phyloP scores from a whole-genome alignment of 768 basidiomycete species.

The Lactifluus subvellereus region DNA sequence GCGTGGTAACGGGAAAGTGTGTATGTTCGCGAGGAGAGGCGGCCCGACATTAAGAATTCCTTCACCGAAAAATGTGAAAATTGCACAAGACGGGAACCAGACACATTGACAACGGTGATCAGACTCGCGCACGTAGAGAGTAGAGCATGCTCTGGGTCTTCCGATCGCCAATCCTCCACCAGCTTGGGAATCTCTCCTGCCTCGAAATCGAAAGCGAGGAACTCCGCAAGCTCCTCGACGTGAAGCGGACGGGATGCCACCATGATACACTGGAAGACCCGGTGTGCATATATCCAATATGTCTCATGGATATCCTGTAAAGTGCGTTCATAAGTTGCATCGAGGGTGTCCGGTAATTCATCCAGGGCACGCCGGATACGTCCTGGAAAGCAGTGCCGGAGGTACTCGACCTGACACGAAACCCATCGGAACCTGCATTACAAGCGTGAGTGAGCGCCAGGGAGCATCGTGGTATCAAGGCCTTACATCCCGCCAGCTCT shows the following conservation, averaged over 20 bases:
- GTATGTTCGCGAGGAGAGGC: not conserved
- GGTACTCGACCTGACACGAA: not conserved
- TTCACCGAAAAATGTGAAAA: not conserved
- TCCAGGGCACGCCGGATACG: not conserved
- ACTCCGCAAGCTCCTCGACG: not conserved
- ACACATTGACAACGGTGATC: not conserved
- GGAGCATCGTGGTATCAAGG: too few relatives aligned
- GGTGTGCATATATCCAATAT: not conserved
- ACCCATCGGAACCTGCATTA: not conserved
- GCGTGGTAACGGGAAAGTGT: not conserved
- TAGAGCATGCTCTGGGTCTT: not conserved
- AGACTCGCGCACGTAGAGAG: not conserved
- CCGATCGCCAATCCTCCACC: not conserved
- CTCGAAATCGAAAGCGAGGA: not conserved
- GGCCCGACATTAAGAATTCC: not conserved
- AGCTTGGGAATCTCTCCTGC: not conserved
- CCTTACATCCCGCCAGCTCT: too few relatives aligned
- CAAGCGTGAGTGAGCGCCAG: not conserved
- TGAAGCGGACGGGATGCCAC: not conserved
- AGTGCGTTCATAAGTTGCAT: not conserved
- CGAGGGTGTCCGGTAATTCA: not conserved
- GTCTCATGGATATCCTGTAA: not conserved
- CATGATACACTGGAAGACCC: not conserved
- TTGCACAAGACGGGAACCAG: not conserved
- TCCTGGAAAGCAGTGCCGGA: not conserved